Evolutionary conservation across 1,139 yeast genomes (phyloP).

Genomic region (Hyphopichia burtonii): DNA sequence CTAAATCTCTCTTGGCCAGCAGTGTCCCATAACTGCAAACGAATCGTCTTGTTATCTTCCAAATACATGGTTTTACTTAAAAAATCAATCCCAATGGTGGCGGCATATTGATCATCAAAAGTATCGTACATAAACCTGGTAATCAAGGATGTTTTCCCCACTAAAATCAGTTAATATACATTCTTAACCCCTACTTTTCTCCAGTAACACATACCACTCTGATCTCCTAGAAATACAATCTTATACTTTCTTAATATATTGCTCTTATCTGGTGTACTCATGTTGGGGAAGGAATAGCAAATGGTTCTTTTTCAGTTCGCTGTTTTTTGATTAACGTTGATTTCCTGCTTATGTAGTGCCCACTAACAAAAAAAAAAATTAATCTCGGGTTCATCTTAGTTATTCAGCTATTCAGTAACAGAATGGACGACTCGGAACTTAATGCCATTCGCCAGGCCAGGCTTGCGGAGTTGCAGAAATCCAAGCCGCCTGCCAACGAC

Average conservation of each 20-base stretch:
- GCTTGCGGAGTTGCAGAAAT: slow-evolving; percentile 72
- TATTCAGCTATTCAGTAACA: not conserved
- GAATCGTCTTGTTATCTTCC: slow-evolving; percentile 54
- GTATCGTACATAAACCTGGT: slow-evolving; percentile 98
- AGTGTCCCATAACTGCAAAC: slow-evolving; percentile 58
- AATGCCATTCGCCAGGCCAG: slow-evolving; percentile 89
- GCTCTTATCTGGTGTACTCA: slow-evolving; percentile 8
- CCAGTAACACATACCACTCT: slow-evolving; percentile 66
- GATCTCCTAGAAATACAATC: slow-evolving; percentile 96
- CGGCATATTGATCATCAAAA: slow-evolving; percentile 93
- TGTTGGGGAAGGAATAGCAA: no score
- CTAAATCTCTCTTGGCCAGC: slow-evolving; percentile 66
- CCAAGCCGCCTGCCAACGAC: slow-evolving; percentile 18
- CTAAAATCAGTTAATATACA: no score
- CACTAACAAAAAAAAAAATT: no score
- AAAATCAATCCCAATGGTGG: slow-evolving; percentile 96
- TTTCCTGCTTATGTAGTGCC: no score
- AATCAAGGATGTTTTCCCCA: slow-evolving; percentile 92
- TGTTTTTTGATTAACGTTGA: no score
- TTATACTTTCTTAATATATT: slow-evolving; percentile 67
- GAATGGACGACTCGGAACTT: slow-evolving; percentile 76
- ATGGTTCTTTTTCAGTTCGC: not conserved
- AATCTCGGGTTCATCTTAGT: no score
- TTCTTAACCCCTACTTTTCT: no score
- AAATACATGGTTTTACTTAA: slow-evolving; percentile 72